Percentiles rank a stretch among this genome's conserved stretches.
Conservation (phyloP, 1,139 yeast species). For the Candida glucosophila region DNA sequence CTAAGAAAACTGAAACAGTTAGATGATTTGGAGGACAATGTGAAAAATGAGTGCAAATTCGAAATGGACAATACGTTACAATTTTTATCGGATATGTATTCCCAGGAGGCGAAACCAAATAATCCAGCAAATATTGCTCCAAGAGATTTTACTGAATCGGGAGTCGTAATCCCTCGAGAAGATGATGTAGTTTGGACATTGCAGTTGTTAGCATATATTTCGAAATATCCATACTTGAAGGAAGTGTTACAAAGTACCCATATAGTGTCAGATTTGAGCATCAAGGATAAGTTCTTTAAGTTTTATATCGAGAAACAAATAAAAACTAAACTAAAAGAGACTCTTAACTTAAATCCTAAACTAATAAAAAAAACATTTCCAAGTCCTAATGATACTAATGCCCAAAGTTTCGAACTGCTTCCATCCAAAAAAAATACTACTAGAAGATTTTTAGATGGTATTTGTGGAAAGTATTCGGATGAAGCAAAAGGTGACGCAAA, state of each 20-base stretch:
- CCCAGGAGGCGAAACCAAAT: constrained; percentile 26
- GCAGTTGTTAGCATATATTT: constrained; percentile 84
- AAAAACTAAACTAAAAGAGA: constrained; percentile 24
- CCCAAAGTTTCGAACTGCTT: no score
- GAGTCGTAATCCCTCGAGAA: constrained; percentile 76
- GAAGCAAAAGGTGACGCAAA: constrained; percentile 20
- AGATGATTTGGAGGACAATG: constrained; percentile 27
- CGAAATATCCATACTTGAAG: constrained; percentile 80
- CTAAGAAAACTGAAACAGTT: constrained; percentile 29
- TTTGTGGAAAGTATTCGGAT: constrained; percentile 17
- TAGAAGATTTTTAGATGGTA: constrained; percentile 21
- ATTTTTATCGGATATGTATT: constrained; percentile 33
- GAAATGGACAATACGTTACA: constrained; percentile 39
- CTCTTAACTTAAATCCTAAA: constrained; percentile 24
- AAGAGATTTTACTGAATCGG: constrained; percentile 58
- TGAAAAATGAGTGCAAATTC: constrained; percentile 23
- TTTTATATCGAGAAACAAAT: constrained; percentile 30
- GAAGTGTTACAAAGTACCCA: constrained; percentile 68
- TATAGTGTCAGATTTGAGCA: constrained; percentile 46
- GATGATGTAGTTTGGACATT: constrained; percentile 93
- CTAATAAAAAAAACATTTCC: constrained; percentile 31
- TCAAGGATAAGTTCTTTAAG: constrained; percentile 36
- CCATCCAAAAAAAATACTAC: constrained; percentile 35
- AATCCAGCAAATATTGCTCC: constrained; percentile 34
- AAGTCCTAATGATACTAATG: constrained; percentile 28